Evolutionary conservation across 2,329 filamentous ascomycete species (phyloP).

Genomic region (Aspergillus fumigatiaffinis): DNA sequence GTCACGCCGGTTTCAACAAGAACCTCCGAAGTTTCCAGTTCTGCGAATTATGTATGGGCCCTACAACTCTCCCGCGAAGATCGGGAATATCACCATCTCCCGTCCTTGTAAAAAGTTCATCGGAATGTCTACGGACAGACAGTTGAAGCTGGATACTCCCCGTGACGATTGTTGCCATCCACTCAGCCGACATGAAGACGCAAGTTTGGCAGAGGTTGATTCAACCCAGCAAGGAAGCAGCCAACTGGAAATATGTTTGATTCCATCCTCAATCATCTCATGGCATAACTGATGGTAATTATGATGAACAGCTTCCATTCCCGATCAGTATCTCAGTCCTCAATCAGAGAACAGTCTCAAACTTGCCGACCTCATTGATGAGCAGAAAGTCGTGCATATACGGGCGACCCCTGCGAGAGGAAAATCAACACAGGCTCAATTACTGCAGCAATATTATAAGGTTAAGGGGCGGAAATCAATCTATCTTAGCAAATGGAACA

Average conservation of each 20-base stretch:
- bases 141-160: too few relatives aligned
- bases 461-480: background rate
- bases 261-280: background rate
- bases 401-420: constrained; percentile 12
- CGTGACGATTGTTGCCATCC: too few relatives aligned
- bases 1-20: constrained; percentile 1
- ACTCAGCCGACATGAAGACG: too few relatives aligned
- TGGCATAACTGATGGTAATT: constrained; percentile 1
- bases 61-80: too few relatives aligned
- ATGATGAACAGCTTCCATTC: background rate
- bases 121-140: too few relatives aligned
- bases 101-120: too few relatives aligned
- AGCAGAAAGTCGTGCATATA: constrained; percentile 5
- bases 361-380: constrained; percentile 5
- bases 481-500: background rate
- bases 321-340: background rate
- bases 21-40: background rate
- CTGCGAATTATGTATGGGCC: too few relatives aligned
- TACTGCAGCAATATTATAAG: background rate
- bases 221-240: background rate
- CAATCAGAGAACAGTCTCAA: constrained; percentile 7
- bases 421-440: constrained; percentile 7
- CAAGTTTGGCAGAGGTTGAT: too few relatives aligned
- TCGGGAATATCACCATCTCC: too few relatives aligned
- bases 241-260: constrained; percentile 1